Evolutionary conservation across 257 asterid species (phyloP).

Genomic region (Nicotiana tabacum): DNA sequence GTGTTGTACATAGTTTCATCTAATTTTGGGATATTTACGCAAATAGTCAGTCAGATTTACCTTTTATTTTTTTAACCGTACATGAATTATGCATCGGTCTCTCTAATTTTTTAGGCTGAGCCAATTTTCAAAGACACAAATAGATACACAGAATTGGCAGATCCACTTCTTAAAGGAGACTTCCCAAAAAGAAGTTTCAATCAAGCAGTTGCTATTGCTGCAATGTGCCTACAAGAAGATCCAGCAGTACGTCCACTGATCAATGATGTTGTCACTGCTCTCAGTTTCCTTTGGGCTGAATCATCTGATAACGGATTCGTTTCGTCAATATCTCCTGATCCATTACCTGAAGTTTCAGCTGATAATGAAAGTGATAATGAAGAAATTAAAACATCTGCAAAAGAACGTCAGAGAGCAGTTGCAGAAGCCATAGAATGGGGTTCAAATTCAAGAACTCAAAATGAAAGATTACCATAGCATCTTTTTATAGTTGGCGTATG

Average conservation of each 20-base stretch:
- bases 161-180: constrained; percentile 50
- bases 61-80: too few species aligned
- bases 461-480: not conserved
- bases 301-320: constrained; percentile 9
- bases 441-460: constrained; percentile 41
- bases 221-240: constrained; percentile 85
- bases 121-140: constrained; percentile 63
- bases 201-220: constrained; percentile 74
- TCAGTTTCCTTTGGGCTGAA: constrained; percentile 49
- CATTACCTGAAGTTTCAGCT: constrained; percentile 12
- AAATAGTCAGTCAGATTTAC: too few species aligned
- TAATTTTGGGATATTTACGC: too few species aligned
- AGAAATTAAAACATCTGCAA: constrained; percentile 12
- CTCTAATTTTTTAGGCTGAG: constrained; percentile 36
- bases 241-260: constrained; percentile 55
- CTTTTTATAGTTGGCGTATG: not conserved
- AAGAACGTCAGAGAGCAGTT: constrained; percentile 58
- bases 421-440: constrained; percentile 98
- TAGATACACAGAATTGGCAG: constrained; percentile 50
- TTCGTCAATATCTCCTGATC: not conserved
- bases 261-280: constrained; percentile 85
- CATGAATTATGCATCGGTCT: not conserved
- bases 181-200: constrained; percentile 56
- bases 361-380: not conserved
- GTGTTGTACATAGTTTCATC: too few species aligned